These are phyloP conservation scores for Penicillium sp. DNA, from an alignment of 2,329 filamentous ascomycete species.

Conservation along the genomic window DNA sequence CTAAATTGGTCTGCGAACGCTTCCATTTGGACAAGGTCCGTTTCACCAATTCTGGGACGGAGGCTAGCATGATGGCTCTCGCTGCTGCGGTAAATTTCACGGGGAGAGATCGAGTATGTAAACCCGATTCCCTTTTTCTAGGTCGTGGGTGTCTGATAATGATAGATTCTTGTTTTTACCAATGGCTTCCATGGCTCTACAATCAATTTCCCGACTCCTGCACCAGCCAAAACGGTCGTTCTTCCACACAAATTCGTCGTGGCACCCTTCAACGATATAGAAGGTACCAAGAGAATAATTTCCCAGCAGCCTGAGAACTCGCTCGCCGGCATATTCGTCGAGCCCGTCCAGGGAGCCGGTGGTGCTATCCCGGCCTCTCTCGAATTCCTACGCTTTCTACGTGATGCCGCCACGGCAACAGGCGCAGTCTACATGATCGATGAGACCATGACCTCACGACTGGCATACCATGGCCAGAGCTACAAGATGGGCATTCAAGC, in stretches of 20 bases:
- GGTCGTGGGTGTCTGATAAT: no score
- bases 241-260: conserved; percentile 58
- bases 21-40: conserved; percentile 56
- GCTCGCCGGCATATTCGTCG: conserved; percentile 62
- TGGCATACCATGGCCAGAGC: conserved; percentile 52
- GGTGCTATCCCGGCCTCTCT: conserved; percentile 51
- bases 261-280: conserved; percentile 59
- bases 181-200: not conserved
- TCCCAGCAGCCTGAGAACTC: not conserved
- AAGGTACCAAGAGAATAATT: conserved; percentile 32
- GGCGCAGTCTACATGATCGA: conserved; percentile 64
- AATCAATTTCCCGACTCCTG: not conserved
- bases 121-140: no score
- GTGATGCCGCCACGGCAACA: conserved; percentile 44
- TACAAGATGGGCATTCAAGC: conserved; percentile 45
- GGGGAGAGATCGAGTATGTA: conserved; percentile 22
- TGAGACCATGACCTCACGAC: conserved; percentile 66
- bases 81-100: conserved; percentile 51
- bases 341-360: conserved; percentile 62
- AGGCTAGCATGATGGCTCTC: conserved; percentile 60
- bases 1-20: conserved; percentile 49
- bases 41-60: conserved; percentile 64
- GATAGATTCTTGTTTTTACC: not conserved
- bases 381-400: conserved; percentile 54
- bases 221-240: conserved; percentile 27